A percentile compares a stretch with the other conserved stretches of the same genome.
These are phyloP conservation scores for Sporothrix inflata DNA, from an alignment of 2,329 filamentous ascomycete genomes.

Conservation along the genomic window DNA sequence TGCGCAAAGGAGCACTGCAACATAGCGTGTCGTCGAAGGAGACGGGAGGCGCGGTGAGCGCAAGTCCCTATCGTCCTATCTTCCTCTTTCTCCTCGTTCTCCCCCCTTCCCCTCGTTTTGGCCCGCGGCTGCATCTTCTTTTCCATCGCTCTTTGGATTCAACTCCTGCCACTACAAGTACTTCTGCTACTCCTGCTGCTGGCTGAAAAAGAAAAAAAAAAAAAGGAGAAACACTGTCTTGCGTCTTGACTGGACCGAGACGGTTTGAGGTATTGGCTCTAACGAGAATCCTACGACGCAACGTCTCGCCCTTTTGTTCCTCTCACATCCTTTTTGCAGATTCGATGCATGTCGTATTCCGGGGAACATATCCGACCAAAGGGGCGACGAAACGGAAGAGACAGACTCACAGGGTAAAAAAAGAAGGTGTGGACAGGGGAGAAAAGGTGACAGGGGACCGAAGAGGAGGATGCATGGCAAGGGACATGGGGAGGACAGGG, in stretches of 20 bases:
- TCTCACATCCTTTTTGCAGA: background rate
- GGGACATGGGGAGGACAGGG: background rate
- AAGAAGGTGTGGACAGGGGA: conserved; percentile 20
- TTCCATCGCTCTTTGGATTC: background rate
- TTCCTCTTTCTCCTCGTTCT: no score
- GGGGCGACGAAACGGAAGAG: conserved; percentile 1
- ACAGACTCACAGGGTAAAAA: background rate
- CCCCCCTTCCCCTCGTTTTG: background rate
- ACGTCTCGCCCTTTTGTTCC: no score
- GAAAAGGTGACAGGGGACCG: background rate
- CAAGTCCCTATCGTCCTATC: no score
- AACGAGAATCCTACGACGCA: background rate
- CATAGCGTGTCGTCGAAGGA: background rate
- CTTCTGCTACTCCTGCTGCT: background rate
- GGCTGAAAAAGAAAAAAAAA: background rate
- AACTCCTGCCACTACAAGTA: no score
- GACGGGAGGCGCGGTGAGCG: no score
- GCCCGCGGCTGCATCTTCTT: background rate
- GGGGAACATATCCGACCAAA: conserved; percentile 21
- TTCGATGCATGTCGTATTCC: conserved; percentile 10
- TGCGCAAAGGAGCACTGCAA: background rate
- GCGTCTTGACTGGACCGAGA: no score
- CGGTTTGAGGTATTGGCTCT: background rate
- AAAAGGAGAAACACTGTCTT: no score
- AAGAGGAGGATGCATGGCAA: background rate